These are phyloP conservation scores for Lentinula edodes DNA, from an alignment of 768 basidiomycete species.

Conservation along the genomic window DNA sequence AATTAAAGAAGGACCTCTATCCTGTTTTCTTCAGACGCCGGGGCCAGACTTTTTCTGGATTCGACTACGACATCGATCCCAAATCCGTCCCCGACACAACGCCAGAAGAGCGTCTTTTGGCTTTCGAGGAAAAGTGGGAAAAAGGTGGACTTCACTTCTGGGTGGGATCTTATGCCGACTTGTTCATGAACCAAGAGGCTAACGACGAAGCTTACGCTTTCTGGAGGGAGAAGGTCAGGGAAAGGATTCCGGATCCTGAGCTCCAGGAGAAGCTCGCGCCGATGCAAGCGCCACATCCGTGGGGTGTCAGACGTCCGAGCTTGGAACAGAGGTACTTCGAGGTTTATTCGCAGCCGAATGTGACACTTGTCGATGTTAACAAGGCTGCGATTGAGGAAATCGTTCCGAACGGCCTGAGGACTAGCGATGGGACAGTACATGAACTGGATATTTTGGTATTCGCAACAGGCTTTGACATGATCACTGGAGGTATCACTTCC, in stretches of 20 bases:
- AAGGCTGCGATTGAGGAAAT: not conserved
- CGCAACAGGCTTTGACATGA: constrained; percentile 2
- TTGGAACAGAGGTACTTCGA: constrained; percentile 7
- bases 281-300: not conserved
- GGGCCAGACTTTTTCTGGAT: not conserved
- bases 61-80: not conserved
- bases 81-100: not conserved
- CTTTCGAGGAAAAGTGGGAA: constrained; percentile 8
- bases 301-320: not conserved
- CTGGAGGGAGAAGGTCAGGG: constrained; percentile 3
- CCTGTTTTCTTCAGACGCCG: not conserved
- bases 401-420: not conserved
- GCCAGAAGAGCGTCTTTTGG: constrained; percentile 7
- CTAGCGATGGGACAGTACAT: constrained; percentile 1
- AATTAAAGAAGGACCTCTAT: not conserved
- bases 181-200: not conserved
- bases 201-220: constrained; percentile 5
- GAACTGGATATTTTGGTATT: not conserved
- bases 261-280: constrained; percentile 7
- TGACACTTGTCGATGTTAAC: constrained; percentile 3
- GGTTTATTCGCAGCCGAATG: constrained; percentile 3
- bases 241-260: not conserved
- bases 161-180: constrained; percentile 3
- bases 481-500: not conserved
- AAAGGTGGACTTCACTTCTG: constrained; percentile 8